These are phyloP conservation scores for Cercospora sp. DNA, from an alignment of 2,329 filamentous ascomycete species.

Conservation along the genomic window DNA sequence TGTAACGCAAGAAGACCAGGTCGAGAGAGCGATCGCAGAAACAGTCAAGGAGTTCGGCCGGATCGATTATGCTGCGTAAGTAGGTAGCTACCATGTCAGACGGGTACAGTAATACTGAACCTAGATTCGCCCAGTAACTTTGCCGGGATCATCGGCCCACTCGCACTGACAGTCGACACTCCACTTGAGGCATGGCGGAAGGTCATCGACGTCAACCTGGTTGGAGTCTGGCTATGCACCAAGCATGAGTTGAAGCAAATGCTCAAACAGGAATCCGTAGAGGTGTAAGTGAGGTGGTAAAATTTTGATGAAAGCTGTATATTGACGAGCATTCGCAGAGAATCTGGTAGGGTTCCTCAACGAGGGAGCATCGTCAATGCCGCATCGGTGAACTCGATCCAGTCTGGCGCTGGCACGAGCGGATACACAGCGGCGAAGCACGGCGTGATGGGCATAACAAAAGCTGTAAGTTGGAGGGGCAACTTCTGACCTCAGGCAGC, in stretches of 20 bases:
- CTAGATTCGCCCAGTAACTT: conserved; percentile 27
- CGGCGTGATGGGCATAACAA: conserved; percentile 45
- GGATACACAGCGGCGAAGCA: conserved; percentile 46
- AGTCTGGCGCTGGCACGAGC: conserved; percentile 38
- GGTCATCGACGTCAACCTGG: conserved; percentile 41
- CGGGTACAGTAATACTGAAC: neutral
- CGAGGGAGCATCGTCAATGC: conserved; percentile 44
- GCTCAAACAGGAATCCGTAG: conserved; percentile 38
- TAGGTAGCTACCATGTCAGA: neutral
- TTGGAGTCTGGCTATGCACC: conserved; percentile 41
- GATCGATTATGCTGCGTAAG: conserved; percentile 43
- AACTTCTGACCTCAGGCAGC: too few relatives aligned
- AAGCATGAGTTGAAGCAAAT: conserved; percentile 46
- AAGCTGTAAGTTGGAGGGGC: conserved; percentile 26
- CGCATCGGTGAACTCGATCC: conserved; percentile 42
- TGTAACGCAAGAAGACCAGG: conserved; percentile 38
- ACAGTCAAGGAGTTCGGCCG: conserved; percentile 41
- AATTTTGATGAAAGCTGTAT: neutral
- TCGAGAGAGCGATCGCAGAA: conserved; percentile 36
- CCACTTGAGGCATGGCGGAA: conserved; percentile 40
- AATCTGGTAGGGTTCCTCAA: conserved; percentile 29
- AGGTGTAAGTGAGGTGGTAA: conserved; percentile 10
- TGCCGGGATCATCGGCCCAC: conserved; percentile 40
- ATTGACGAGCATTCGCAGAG: conserved; percentile 10
- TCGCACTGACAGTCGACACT: conserved; percentile 32